A percentile compares a stretch with the other conserved stretches of the same genome.
These are phyloP conservation scores for Leccinum imitatum DNA, from an alignment of 768 basidiomycete genomes.

Conservation along the genomic window DNA sequence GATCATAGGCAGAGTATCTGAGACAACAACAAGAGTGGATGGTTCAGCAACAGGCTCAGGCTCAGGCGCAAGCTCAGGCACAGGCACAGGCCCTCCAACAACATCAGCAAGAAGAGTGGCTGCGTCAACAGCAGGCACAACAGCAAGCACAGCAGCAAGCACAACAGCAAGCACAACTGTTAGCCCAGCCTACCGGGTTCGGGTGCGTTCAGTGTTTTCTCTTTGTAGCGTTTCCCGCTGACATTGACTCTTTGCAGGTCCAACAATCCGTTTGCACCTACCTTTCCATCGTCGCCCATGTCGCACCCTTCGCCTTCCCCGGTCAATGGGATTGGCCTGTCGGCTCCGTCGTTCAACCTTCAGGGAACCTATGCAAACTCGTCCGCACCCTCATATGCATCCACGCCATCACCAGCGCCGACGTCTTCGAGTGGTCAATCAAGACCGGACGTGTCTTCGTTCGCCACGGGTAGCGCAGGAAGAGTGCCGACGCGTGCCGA, in stretches of 20 bases:
- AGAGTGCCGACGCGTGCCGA: slow-evolving; percentile 49
- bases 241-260: slow-evolving; percentile 51
- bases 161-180: slow-evolving; percentile 36
- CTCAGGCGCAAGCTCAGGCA: slow-evolving; percentile 25
- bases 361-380: slow-evolving; percentile 64
- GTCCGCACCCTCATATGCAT: slow-evolving; percentile 28
- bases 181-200: slow-evolving; percentile 71
- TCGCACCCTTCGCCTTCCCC: slow-evolving; percentile 36
- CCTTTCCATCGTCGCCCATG: slow-evolving; percentile 31
- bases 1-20: slow-evolving; percentile 40
- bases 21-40: slow-evolving; percentile 67
- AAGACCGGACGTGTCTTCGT: slow-evolving; percentile 35
- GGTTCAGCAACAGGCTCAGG: slow-evolving; percentile 54
- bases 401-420: slow-evolving; percentile 44
- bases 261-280: slow-evolving; percentile 91
- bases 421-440: slow-evolving; percentile 37
- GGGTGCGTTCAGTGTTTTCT: slow-evolving; percentile 45
- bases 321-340: slow-evolving; percentile 29
- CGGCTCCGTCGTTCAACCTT: slow-evolving; percentile 61
- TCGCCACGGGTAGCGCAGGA: slow-evolving; percentile 7
- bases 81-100: slow-evolving; percentile 38
- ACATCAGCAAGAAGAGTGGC: slow-evolving; percentile 55
- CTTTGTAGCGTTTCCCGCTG: slow-evolving; percentile 12
- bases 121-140: slow-evolving; percentile 65
- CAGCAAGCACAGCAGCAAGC: slow-evolving; percentile 49